Percentiles rank a stretch among this genome's conserved stretches.
Conservation (phyloP, 345 rosid species). For the Citrus sp. region DNA sequence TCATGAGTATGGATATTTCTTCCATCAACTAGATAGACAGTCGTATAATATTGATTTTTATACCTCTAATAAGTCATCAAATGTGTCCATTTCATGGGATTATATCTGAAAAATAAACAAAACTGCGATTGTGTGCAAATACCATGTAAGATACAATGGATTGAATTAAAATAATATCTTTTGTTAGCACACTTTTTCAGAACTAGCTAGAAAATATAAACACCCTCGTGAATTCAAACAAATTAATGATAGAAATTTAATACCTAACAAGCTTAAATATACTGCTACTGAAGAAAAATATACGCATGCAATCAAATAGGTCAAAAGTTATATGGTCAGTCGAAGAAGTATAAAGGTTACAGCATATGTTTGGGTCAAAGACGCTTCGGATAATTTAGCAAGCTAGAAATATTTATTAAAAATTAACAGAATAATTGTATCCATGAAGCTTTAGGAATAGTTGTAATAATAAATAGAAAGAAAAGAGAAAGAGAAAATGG, state of each 20-base stretch:
- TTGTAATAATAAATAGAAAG: too few relatives aligned
- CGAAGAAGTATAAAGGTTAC: background rate
- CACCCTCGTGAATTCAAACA: conserved; percentile 23
- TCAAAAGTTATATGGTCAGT: conserved; percentile 23
- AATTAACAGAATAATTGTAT: background rate
- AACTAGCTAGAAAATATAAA: background rate
- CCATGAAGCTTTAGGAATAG: background rate
- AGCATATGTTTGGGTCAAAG: conserved; percentile 47
- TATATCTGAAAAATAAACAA: background rate
- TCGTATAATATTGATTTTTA: background rate
- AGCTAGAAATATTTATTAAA: background rate
- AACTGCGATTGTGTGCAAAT: background rate
- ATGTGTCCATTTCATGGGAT: conserved; percentile 16
- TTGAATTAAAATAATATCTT: background rate
- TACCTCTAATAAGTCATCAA: background rate
- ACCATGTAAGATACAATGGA: conserved; percentile 22
- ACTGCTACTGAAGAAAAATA: background rate
- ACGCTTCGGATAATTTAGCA: conserved; percentile 25
- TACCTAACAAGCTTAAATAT: conserved; percentile 27
- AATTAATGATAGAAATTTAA: conserved; percentile 11
- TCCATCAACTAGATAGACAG: background rate
- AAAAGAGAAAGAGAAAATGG: too few relatives aligned
- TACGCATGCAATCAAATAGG: conserved; percentile 25
- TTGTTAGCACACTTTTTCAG: background rate
- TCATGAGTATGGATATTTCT: background rate